Base-by-base conservation (phyloP, 1,284 basidiomycete species). In the Cutaneotrichosporon spelunceum region DNA sequence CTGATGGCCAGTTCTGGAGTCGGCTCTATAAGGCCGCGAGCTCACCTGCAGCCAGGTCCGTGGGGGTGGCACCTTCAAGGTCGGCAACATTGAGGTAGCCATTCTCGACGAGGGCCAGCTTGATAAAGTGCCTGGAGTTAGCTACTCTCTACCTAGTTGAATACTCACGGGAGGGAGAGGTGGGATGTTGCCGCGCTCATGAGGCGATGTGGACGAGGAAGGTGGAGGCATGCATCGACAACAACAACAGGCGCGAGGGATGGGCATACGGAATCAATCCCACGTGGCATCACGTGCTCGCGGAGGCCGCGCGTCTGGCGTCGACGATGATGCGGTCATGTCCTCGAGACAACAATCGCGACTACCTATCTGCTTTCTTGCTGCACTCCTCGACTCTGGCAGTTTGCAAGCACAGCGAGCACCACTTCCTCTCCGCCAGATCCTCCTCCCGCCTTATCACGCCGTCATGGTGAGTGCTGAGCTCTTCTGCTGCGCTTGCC, bases 1-100 rank as follows among this genome's bases (percentile, higher is more conserved):
- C 63, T 56, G 21, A 78, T 71, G 19, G 64, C 62, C 2, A 78
- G 70, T 57, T 78, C 75, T 74, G 36, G 2, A 11, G 27, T 60
- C n/a, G 56, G 52, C 34, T 13, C 10, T 3, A 16, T 2, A 8
- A 16, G 11, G n/a, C 13, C 3, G 27, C 21, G 59, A 4, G 26
- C 72, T 29, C n/a, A 78, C 77, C 77, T 6, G 62, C 30, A 3
- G 68, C 66, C 1, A 79, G 62, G 42, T 78, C 78, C 1, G 53
- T 42, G 0, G 67, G 62, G 5, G 59, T 42, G 1, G 69, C 49
- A 16, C 34, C 34, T 10, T 58, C 29, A 1, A 79, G 54, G 49
- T 79, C 76, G 1, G 29, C 63, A 10, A 72, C 39, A 1, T 57
- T 68, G 33, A 55, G 61, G 62, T 78, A 79, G 2, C 73, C 72